A percentile compares a stretch with the other conserved stretches of the same genome.
phyloP scores from a whole-genome alignment of 1,139 yeast species.

The Diutina sp. region DNA sequence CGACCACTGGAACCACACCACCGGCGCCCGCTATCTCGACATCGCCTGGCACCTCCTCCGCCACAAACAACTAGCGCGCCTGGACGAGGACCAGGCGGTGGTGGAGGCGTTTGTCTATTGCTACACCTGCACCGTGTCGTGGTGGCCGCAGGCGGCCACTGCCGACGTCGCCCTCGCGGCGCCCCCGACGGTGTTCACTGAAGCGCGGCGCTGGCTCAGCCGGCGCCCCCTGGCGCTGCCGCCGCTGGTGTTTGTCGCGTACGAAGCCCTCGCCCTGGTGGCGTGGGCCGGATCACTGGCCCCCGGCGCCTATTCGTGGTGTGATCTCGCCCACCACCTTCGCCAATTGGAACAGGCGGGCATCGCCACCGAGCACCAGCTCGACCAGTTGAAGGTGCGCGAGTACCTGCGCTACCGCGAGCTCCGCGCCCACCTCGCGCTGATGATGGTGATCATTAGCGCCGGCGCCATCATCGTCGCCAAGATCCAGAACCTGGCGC shows the following conservation, averaged over 20 bases:
- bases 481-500: not conserved
- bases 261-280: not conserved
- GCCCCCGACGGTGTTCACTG: not conserved
- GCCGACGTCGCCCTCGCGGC: not conserved
- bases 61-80: not conserved
- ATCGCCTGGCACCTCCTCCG: not conserved
- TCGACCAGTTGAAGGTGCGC: not conserved
- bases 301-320: not conserved
- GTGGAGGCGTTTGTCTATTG: not conserved
- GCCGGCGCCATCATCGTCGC: not conserved
- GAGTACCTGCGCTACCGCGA: not conserved
- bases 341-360: not conserved
- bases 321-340: not conserved
- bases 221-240: not conserved
- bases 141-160: not conserved
- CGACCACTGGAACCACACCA: not conserved
- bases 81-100: not conserved
- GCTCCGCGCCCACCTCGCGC: not conserved
- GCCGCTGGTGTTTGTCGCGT: not conserved
- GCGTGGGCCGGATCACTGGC: not conserved
- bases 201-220: not conserved
- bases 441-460: not conserved
- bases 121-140: not conserved
- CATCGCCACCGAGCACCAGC: not conserved
- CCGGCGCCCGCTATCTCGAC: not conserved